Base-by-base conservation (phyloP, 2,329 filamentous ascomycete species). In the Trichoderma polysporum region DNA sequence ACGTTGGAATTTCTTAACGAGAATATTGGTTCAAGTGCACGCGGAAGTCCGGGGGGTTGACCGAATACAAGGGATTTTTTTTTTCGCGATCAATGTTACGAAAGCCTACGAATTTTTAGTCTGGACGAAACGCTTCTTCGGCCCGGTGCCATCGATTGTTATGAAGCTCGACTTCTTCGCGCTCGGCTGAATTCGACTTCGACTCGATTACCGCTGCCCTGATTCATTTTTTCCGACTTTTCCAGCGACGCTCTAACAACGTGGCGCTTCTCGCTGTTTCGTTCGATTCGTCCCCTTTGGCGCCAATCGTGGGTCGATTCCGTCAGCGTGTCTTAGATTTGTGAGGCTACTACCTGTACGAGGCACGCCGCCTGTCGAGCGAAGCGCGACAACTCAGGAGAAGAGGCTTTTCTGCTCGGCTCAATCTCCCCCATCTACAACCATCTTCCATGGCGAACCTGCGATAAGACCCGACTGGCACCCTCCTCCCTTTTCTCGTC, bases 401-500 rank as follows among this genome's bases (percentile, higher is more conserved):
- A 31, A 29, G 5, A 13, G 31, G 47, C 47, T 22, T 15, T 22
- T 9, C 22, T 19, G 12, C 27, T 22, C 29, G 27, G 22, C 29
- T 53, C 47, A 27, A 31, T 27, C 22, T 19, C 25, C 35, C 7
- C 35, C 22, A 6, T 31, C 19, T 10, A 35, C 37, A 37, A 47
- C 12, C 50, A 19, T 47, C 15, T 63, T 67, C 65, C 65, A 68
- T 68, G 66, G 66, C 66, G 60, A 50, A 45, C 62, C 41, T 27
- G 47, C 60, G 61, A 65, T 68, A 68, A 53, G 39, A 31, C 31
- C 59, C 35, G 66, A 58, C 60, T 31, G 66, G 61, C 45, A 41
- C 35, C 37, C 53, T 65, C 41, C 53, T n/a, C n/a, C 61, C 47
- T 66, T 39, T 45, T 58, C 39, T 52, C 52, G 66, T 68, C 47